These are phyloP conservation scores for Penicillium sclerotigenum DNA, from an alignment of 2,329 filamentous ascomycete species.

Conservation along the genomic window DNA sequence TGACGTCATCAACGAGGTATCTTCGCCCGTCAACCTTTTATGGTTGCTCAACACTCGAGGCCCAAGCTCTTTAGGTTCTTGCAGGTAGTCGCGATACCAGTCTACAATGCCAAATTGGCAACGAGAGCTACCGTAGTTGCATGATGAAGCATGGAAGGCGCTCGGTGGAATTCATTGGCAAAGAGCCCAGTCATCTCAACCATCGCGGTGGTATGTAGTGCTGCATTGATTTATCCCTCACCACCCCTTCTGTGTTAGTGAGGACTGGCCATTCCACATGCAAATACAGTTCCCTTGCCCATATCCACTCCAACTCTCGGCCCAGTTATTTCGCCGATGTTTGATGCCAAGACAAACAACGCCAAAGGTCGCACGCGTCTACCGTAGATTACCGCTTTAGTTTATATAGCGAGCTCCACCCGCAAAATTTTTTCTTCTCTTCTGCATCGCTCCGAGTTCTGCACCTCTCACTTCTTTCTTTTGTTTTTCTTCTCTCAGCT, in stretches of 20 bases:
- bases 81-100: too few relatives aligned
- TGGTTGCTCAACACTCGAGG: background rate
- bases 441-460: slow-evolving; percentile 4
- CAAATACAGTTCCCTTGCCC: background rate
- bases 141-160: background rate
- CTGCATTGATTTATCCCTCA: background rate
- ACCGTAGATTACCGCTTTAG: slow-evolving; percentile 2
- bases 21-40: background rate
- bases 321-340: slow-evolving; percentile 4
- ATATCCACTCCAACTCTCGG: background rate
- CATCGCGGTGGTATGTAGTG: background rate
- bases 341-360: slow-evolving; percentile 11
- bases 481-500: background rate
- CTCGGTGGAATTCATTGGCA: background rate
- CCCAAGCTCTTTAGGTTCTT: background rate
- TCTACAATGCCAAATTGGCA: background rate
- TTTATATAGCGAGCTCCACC: slow-evolving; percentile 11
- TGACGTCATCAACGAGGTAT: background rate
- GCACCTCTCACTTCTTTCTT: background rate
- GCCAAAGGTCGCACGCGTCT: background rate
- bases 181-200: background rate
- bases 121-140: background rate
- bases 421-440: slow-evolving; percentile 9
- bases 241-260: background rate
- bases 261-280: background rate